These are phyloP conservation scores for Amaranthus cruentus DNA, from an alignment of 148 eudicot genomes.

Conservation along the genomic window DNA sequence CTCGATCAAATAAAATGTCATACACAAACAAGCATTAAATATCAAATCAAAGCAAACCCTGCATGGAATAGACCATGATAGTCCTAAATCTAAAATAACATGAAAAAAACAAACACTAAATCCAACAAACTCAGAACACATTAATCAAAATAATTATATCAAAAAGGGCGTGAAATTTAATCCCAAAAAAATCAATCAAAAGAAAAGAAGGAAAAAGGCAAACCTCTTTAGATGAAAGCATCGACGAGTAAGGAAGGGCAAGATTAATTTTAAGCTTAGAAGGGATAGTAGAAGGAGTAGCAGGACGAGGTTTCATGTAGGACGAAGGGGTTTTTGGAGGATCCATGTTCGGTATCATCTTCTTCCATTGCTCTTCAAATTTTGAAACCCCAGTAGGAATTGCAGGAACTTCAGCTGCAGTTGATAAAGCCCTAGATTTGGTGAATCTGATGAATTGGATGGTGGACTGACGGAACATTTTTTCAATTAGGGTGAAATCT, in stretches of 20 bases:
- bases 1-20: too few species aligned
- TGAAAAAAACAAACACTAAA: constrained; percentile 2
- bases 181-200: not conserved
- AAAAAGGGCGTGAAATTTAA: not conserved
- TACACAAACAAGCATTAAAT: too few species aligned
- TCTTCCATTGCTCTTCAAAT: constrained; percentile 35
- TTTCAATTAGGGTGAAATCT: too few species aligned
- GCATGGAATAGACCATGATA: not conserved
- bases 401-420: constrained; percentile 19
- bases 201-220: not conserved
- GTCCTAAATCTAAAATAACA: not conserved
- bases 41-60: too few species aligned
- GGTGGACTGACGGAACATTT: constrained; percentile 26
- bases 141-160: not conserved
- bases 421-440: constrained; percentile 9
- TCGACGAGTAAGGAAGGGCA: constrained; percentile 31
- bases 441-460: constrained; percentile 13
- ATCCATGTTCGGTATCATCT: constrained; percentile 29
- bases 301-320: constrained; percentile 37
- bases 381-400: constrained; percentile 6
- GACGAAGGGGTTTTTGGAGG: constrained; percentile 36
- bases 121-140: constrained; percentile 22
- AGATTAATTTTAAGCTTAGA: constrained; percentile 38
- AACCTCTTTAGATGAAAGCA: constrained; percentile 31
- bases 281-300: constrained; percentile 35